These are phyloP conservation scores for Talaromyces sp. DNA, from an alignment of 2,329 filamentous ascomycete genomes.

Conservation along the genomic window DNA sequence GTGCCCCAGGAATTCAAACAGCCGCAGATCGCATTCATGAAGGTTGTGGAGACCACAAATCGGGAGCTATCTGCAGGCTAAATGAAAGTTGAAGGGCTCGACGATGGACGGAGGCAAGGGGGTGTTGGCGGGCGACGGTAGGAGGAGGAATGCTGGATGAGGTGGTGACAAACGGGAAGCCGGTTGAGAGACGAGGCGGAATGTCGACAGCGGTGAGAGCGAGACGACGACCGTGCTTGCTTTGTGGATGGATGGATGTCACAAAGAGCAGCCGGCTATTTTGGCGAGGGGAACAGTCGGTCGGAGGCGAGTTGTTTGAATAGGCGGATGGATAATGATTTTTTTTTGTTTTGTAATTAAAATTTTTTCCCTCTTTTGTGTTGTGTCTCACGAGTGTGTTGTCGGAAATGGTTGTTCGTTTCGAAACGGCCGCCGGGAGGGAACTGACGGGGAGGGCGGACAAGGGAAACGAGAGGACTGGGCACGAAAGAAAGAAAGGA, in stretches of 20 bases:
- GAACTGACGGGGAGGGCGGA: conserved; percentile 14
- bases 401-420: conserved; percentile 31
- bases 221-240: background rate
- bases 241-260: background rate
- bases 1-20: conserved; percentile 36
- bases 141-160: conserved; percentile 29
- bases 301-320: background rate
- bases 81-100: conserved; percentile 24
- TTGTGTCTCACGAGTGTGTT: conserved; percentile 9
- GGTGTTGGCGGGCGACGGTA: conserved; percentile 11
- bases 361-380: background rate
- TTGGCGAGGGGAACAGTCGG: background rate
- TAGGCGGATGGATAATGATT: background rate
- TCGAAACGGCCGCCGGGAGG: conserved; percentile 12
- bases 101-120: conserved; percentile 30
- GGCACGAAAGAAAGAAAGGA: conserved; percentile 6
- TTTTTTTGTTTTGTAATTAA: background rate
- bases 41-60: conserved; percentile 20
- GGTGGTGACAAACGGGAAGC: conserved; percentile 28
- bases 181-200: background rate
- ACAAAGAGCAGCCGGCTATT: background rate
- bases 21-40: conserved; percentile 32
- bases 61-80: conserved; percentile 16
- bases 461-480: conserved; percentile 8
- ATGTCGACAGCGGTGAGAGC: conserved; percentile 17